Evolutionary conservation across 495 filamentous ascomycete species (phyloP).

Genomic region (Platismatia glauca): DNA sequence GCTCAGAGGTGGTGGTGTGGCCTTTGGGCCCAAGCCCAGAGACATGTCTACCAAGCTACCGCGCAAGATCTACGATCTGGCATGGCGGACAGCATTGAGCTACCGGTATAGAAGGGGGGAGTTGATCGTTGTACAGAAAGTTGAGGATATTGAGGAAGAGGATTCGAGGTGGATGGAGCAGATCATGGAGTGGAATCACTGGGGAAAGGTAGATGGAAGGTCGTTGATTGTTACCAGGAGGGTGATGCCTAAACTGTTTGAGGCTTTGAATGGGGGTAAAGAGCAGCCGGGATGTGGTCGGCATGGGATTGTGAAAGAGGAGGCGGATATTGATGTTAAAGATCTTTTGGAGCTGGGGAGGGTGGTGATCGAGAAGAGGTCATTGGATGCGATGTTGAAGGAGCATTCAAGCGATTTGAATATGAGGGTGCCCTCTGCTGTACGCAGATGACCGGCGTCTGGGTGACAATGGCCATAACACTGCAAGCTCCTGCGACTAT

Average conservation of each 20-base stretch:
- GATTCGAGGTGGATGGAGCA: constrained; percentile 51
- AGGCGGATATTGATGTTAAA: constrained; percentile 83
- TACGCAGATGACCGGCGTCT: background rate
- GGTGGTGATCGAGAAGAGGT: constrained; percentile 76
- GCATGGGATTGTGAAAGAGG: constrained; percentile 57
- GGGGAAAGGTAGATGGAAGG: constrained; percentile 59
- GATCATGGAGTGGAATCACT: constrained; percentile 61
- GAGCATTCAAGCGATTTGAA: constrained; percentile 67
- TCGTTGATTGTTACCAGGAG: constrained; percentile 68
- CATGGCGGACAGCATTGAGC: constrained; percentile 88
- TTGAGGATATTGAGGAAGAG: constrained; percentile 49
- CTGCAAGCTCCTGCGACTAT: too few relatives aligned
- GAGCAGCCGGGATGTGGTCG: constrained; percentile 42
- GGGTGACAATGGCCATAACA: too few relatives aligned
- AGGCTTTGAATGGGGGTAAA: constrained; percentile 41
- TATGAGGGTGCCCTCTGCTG: constrained; percentile 20
- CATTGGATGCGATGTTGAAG: constrained; percentile 64
- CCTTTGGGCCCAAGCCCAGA: constrained; percentile 76
- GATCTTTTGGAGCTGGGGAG: constrained; percentile 76
- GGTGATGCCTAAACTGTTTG: constrained; percentile 44
- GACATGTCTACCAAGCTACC: constrained; percentile 81
- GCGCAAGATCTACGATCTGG: constrained; percentile 87
- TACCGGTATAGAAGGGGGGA: constrained; percentile 83
- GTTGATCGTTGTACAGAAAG: constrained; percentile 71
- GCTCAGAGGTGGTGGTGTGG: constrained; percentile 74